Conservation (phyloP, 1,284 basidiomycete genomes). For the Phaffia rhodozyma region DNA sequence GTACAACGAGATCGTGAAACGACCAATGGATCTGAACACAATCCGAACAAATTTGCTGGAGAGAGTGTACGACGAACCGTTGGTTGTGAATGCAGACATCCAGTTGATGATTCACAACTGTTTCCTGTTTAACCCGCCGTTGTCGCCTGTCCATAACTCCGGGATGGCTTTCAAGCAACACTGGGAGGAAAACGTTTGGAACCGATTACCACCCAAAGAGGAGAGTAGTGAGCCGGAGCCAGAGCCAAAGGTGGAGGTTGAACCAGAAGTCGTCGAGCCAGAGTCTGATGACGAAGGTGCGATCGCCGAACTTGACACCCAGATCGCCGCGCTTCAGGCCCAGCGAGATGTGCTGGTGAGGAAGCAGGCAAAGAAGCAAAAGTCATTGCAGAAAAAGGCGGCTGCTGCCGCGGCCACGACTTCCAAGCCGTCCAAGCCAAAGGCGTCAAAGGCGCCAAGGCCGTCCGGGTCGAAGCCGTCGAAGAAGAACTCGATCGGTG, state of each 20-base stretch:
- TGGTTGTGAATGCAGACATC: constrained; percentile 80
- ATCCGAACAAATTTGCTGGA: constrained; percentile 72
- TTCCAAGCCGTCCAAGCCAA: constrained; percentile 6
- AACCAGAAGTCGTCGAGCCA: constrained; percentile 40
- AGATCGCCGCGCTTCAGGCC: not conserved
- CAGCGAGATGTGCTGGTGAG: not conserved
- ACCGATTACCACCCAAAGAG: constrained; percentile 50
- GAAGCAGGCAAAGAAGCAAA: constrained; percentile 2
- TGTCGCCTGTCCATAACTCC: constrained; percentile 71
- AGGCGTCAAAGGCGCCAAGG: not conserved
- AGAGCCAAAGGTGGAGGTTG: constrained; percentile 39
- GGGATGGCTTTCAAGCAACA: constrained; percentile 67
- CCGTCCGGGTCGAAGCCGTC: too few species aligned
- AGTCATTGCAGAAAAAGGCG: not conserved
- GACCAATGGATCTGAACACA: constrained; percentile 86
- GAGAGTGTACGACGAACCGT: constrained; percentile 58
- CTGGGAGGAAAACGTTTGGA: constrained; percentile 80
- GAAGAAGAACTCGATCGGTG: constrained; percentile 1
- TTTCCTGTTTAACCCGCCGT: constrained; percentile 78
- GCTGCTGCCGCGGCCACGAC: not conserved
- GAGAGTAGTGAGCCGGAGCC: constrained; percentile 33
- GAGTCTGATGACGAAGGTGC: not conserved
- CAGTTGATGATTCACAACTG: constrained; percentile 91
- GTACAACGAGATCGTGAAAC: constrained; percentile 80
- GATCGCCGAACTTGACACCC: not conserved